A percentile compares a stretch with the other conserved stretches of the same genome.
phyloP scores from a whole-genome alignment of 805 yeast species.

The Teunomyces stri region DNA sequence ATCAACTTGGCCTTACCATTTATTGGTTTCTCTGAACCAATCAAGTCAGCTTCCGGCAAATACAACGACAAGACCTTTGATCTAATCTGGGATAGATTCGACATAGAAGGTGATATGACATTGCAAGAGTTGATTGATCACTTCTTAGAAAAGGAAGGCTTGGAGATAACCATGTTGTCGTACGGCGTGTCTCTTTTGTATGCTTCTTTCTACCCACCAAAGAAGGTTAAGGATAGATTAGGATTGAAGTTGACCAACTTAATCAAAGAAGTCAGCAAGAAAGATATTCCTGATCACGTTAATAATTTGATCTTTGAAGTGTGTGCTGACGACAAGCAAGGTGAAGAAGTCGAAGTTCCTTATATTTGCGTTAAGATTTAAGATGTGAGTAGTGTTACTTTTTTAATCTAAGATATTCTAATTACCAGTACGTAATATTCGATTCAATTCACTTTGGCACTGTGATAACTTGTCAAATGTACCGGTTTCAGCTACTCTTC shows the following conservation, averaged over 20 bases:
- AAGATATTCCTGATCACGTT: constrained; percentile 70
- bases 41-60: constrained; percentile 77
- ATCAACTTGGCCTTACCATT: constrained; percentile 91
- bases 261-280: constrained; percentile 82
- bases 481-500: constrained; percentile 49
- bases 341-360: constrained; percentile 96
- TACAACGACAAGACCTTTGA: constrained; percentile 80
- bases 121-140: constrained; percentile 69
- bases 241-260: constrained; percentile 66
- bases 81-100: constrained; percentile 94
- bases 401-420: not conserved
- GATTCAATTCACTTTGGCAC: constrained; percentile 23
- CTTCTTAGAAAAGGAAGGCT: constrained; percentile 78
- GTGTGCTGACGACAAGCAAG: constrained; percentile 87
- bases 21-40: constrained; percentile 95
- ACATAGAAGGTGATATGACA: constrained; percentile 72
- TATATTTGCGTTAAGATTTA: constrained; percentile 58
- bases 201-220: constrained; percentile 92
- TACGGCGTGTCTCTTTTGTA: constrained; percentile 85
- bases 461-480: constrained; percentile 23
- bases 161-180: constrained; percentile 87
- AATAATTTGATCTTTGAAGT: constrained; percentile 82
- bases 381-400: not conserved
- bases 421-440: constrained; percentile 6
- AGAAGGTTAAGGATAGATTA: constrained; percentile 79